These are phyloP conservation scores for Auricularia heimuer DNA, from an alignment of 768 basidiomycete genomes.

Conservation along the genomic window DNA sequence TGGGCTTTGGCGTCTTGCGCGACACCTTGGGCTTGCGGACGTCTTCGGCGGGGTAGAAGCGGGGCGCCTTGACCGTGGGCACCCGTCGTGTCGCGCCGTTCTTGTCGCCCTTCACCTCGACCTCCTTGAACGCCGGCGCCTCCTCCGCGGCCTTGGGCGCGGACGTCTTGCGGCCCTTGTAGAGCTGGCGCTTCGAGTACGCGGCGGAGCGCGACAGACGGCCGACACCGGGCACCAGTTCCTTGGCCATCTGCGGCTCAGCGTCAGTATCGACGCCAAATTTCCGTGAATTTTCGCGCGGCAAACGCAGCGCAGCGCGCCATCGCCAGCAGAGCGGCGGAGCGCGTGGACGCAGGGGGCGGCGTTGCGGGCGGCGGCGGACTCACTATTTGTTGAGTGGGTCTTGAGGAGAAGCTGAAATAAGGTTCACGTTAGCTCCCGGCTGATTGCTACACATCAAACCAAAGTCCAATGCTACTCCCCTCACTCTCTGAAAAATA, in stretches of 20 bases:
- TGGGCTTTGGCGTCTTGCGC: constrained; percentile 74
- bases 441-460: too few species aligned
- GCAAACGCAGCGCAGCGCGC: background rate
- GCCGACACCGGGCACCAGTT: constrained; percentile 73
- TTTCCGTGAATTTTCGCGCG: background rate
- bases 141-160: constrained; percentile 53
- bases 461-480: too few species aligned
- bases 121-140: constrained; percentile 58
- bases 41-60: constrained; percentile 94
- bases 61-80: constrained; percentile 75
- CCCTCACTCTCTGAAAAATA: too few species aligned
- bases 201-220: constrained; percentile 78
- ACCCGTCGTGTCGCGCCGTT: constrained; percentile 85
- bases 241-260: constrained; percentile 63
- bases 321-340: background rate
- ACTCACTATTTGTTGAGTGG: background rate
- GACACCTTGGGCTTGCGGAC: constrained; percentile 83
- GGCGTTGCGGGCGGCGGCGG: background rate
- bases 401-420: background rate
- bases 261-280: background rate
- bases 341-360: background rate
- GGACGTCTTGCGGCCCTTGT: constrained; percentile 77
- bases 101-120: constrained; percentile 78
- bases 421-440: background rate
- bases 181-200: constrained; percentile 69